Conservation (phyloP, 306 rosid species). For the Prunus kanzakura region DNA sequence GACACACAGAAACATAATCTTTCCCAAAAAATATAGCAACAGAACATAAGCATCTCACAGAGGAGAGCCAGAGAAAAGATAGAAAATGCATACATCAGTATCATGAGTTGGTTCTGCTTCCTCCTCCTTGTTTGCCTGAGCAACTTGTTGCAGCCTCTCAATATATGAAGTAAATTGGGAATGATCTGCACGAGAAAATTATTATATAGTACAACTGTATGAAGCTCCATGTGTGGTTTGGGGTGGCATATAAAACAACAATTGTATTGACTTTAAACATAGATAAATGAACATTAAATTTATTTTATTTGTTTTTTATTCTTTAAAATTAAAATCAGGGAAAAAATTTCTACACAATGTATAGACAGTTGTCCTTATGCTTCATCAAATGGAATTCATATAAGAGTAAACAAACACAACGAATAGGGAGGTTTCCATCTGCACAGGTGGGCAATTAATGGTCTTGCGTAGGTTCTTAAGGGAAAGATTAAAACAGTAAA, state of each 20-base stretch:
- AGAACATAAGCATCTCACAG: conserved; percentile 9
- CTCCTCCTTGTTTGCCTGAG: conserved; percentile 55
- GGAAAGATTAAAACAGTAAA: conserved; percentile 15
- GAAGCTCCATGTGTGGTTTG: neutral
- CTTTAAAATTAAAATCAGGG: neutral
- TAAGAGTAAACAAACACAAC: neutral
- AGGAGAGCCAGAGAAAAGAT: conserved; percentile 21
- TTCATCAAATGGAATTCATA: neutral
- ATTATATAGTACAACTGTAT: neutral
- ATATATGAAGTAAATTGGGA: conserved; percentile 50
- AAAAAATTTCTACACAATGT: too few species aligned
- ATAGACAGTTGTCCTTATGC: neutral
- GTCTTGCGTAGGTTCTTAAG: neutral
- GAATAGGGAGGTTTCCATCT: neutral
- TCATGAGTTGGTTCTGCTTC: conserved; percentile 30
- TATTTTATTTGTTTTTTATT: neutral
- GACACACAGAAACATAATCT: neutral
- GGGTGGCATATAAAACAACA: neutral
- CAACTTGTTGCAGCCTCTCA: conserved; percentile 53
- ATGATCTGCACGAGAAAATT: conserved; percentile 42
- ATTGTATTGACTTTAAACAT: neutral
- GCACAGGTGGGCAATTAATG: neutral
- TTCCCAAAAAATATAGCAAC: neutral
- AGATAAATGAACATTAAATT: neutral
- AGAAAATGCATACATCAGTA: conserved; percentile 48